phyloP scores from a whole-genome alignment of 306 rosid genomes.

The Quercus cerris region DNA sequence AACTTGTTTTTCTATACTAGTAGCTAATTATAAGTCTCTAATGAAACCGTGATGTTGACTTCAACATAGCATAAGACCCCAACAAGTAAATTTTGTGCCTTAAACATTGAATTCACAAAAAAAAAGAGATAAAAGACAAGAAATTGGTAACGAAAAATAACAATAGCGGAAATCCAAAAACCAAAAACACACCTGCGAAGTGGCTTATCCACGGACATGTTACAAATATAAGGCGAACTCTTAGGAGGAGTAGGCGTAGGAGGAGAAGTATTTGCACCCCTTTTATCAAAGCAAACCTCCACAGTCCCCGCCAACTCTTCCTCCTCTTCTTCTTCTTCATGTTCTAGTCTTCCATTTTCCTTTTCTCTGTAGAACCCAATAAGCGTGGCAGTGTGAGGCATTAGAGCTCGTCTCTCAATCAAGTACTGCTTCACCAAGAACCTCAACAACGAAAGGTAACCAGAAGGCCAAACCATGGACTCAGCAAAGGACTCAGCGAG shows the following conservation, averaged over 20 bases:
- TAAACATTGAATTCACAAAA: neutral
- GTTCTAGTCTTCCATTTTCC: neutral
- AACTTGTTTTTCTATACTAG: neutral
- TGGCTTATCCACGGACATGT: slow-evolving; percentile 61
- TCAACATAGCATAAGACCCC: neutral
- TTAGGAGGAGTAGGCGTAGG: slow-evolving; percentile 83
- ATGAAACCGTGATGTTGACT: neutral
- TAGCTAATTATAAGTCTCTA: neutral
- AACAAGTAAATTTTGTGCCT: neutral
- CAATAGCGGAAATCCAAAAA: neutral
- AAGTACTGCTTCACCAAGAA: slow-evolving; percentile 76
- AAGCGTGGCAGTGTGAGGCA: slow-evolving; percentile 81
- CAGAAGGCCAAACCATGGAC: slow-evolving; percentile 61
- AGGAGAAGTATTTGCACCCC: slow-evolving; percentile 64
- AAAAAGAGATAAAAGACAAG: neutral
- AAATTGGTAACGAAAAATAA: neutral
- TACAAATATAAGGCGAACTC: slow-evolving; percentile 69
- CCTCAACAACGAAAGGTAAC: slow-evolving; percentile 49
- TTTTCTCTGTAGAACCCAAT: slow-evolving; percentile 59
- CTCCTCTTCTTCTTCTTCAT: slow-evolving; percentile 15
- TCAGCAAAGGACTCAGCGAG: slow-evolving; percentile 82
- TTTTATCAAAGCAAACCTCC: slow-evolving; percentile 67
- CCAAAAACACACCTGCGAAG: slow-evolving; percentile 59
- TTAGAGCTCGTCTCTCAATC: slow-evolving; percentile 47
- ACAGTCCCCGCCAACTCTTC: slow-evolving; percentile 78